Evolutionary conservation across 257 asterid species (phyloP).

Genomic region (Verbascum thapsus): DNA sequence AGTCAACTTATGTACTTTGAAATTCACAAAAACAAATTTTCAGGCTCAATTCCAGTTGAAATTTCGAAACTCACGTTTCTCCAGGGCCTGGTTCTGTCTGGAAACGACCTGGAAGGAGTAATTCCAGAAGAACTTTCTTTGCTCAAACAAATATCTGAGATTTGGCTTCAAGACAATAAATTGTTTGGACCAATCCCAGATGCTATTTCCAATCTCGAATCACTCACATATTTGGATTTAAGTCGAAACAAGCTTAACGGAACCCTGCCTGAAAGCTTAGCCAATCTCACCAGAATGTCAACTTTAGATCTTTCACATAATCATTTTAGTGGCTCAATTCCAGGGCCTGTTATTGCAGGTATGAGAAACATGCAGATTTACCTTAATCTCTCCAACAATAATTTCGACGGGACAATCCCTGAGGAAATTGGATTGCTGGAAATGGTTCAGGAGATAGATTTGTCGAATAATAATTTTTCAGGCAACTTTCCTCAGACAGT

Average conservation of each 20-base stretch:
- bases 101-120: slow-evolving; percentile 54
- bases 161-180: slow-evolving; percentile 52
- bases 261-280: slow-evolving; percentile 52
- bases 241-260: slow-evolving; percentile 76
- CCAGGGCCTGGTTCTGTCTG: slow-evolving; percentile 59
- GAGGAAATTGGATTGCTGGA: slow-evolving; percentile 55
- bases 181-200: slow-evolving; percentile 59
- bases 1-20: slow-evolving; percentile 47
- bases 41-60: slow-evolving; percentile 60
- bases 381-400: slow-evolving; percentile 69
- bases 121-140: slow-evolving; percentile 55
- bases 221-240: slow-evolving; percentile 57
- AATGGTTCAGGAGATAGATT: slow-evolving; percentile 76
- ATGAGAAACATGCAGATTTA: slow-evolving; percentile 63
- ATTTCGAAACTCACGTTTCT: slow-evolving; percentile 56
- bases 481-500: slow-evolving; percentile 56
- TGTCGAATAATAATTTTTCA: slow-evolving; percentile 64
- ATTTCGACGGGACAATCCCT: slow-evolving; percentile 60
- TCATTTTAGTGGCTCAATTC: slow-evolving; percentile 54
- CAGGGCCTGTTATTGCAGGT: slow-evolving; percentile 47
- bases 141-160: slow-evolving; percentile 55
- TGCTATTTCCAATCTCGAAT: slow-evolving; percentile 47
- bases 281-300: slow-evolving; percentile 42
- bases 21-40: slow-evolving; percentile 51
- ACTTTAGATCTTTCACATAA: slow-evolving; percentile 66